Conservation (phyloP, 108 stramenopile species). For the Ochromonas danica region DNA sequence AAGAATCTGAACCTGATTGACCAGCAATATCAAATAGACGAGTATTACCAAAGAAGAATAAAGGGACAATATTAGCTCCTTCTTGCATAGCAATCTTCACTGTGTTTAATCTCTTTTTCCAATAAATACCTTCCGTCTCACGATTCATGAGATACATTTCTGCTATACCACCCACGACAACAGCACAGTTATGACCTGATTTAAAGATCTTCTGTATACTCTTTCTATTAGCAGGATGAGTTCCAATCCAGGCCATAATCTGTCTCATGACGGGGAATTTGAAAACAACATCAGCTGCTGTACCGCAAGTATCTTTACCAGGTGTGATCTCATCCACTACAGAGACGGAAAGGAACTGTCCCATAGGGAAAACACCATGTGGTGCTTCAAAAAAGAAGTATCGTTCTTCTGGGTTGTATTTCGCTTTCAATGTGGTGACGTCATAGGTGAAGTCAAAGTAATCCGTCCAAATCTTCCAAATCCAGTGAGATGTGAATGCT, state of each 20-base stretch:
- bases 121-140: constrained; percentile 44
- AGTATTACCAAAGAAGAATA: constrained; percentile 55
- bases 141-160: constrained; percentile 52
- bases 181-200: constrained; percentile 31
- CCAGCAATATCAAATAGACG: not conserved
- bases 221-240: constrained; percentile 26
- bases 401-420: constrained; percentile 41
- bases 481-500: constrained; percentile 40
- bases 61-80: constrained; percentile 36
- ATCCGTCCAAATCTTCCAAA: constrained; percentile 48
- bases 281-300: constrained; percentile 37
- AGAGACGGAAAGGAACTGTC: constrained; percentile 36
- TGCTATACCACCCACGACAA: constrained; percentile 52
- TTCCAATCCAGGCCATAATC: constrained; percentile 42
- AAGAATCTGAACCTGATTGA: constrained; percentile 33
- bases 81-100: constrained; percentile 41
- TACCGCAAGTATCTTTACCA: constrained; percentile 10
- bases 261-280: constrained; percentile 30
- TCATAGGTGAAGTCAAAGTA: constrained; percentile 46
- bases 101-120: constrained; percentile 48
- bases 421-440: constrained; percentile 37
- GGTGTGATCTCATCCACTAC: constrained; percentile 27
- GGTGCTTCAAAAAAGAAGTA: constrained; percentile 56
- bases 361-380: constrained; percentile 40
- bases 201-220: constrained; percentile 38